A percentile compares a stretch with the other conserved stretches of the same genome.
Conservation (phyloP, 192 early-diverging fungal species). For the Gamsiella multidivaricata region DNA sequence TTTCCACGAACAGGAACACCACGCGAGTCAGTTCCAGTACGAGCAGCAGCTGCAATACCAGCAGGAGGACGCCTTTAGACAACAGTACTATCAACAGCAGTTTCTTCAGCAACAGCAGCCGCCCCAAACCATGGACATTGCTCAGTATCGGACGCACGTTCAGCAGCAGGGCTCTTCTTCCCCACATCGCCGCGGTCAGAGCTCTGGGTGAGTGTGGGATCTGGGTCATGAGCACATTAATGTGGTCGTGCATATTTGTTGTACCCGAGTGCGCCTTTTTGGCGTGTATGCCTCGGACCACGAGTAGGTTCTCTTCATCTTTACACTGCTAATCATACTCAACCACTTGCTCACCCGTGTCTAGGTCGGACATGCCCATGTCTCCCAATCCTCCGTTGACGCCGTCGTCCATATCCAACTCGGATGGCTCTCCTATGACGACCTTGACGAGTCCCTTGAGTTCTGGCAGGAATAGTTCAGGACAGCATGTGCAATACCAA, state of each 20-base stretch:
- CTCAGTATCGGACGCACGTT: conserved; percentile 11
- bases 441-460: conserved; percentile 46
- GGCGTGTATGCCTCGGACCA: no score
- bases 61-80: conserved; percentile 46
- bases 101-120: conserved; percentile 37
- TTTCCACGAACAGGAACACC: conserved; percentile 36
- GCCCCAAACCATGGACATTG: not conserved
- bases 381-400: conserved; percentile 53
- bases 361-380: conserved; percentile 48
- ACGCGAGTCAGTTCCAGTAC: conserved; percentile 25
- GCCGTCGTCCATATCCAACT: conserved; percentile 43
- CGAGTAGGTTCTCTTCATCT: no score
- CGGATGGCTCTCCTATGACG: conserved; percentile 44
- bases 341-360: not conserved
- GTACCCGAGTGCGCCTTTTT: no score
- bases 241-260: not conserved
- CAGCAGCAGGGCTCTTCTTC: conserved; percentile 35
- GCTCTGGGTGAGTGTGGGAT: conserved; percentile 27
- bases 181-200: conserved; percentile 45
- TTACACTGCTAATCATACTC: not conserved
- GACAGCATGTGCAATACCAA: conserved; percentile 29
- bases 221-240: no score
- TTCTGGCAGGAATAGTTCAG: conserved; percentile 46
- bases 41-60: conserved; percentile 45
- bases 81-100: conserved; percentile 51